A percentile compares a stretch with the other conserved stretches of the same genome.
Evolutionary conservation across 768 basidiomycete species (phyloP).

Genomic region (Suillus brevipes): DNA sequence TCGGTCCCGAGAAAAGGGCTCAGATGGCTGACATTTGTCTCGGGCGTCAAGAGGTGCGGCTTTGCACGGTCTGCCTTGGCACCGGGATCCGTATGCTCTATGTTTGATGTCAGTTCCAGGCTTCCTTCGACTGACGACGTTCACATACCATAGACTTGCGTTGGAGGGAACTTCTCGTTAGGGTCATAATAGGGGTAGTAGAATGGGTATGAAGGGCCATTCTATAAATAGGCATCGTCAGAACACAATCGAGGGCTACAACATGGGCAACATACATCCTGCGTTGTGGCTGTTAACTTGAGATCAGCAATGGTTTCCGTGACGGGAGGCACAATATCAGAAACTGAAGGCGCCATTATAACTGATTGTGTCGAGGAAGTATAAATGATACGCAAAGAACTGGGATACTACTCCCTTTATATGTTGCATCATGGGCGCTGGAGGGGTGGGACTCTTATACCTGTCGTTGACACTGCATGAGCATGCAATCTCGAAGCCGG

Average conservation of each 20-base stretch:
- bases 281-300: constrained; percentile 9
- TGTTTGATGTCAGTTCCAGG: constrained; percentile 5
- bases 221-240: constrained; percentile 14
- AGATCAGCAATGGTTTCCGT: constrained; percentile 9
- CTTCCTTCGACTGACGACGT: not conserved
- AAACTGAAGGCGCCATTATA: constrained; percentile 18
- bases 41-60: constrained; percentile 47
- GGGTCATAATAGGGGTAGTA: constrained; percentile 49
- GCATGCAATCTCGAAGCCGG: constrained; percentile 5
- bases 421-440: not conserved
- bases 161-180: constrained; percentile 51
- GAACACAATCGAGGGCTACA: not conserved
- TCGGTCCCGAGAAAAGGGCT: constrained; percentile 56
- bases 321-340: constrained; percentile 9
- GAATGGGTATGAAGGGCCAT: constrained; percentile 48
- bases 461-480: not conserved
- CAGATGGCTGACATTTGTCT: constrained; percentile 39
- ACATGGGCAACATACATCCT: constrained; percentile 1
- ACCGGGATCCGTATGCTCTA: constrained; percentile 47
- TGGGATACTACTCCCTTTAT: not conserved
- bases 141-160: constrained; percentile 32
- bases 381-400: not conserved
- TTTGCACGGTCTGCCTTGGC: constrained; percentile 50
- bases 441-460: not conserved
- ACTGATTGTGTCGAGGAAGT: not conserved